Evolutionary conservation across 2,329 filamentous ascomycete species (phyloP).

Genomic region (Aspergillus alliaceus): DNA sequence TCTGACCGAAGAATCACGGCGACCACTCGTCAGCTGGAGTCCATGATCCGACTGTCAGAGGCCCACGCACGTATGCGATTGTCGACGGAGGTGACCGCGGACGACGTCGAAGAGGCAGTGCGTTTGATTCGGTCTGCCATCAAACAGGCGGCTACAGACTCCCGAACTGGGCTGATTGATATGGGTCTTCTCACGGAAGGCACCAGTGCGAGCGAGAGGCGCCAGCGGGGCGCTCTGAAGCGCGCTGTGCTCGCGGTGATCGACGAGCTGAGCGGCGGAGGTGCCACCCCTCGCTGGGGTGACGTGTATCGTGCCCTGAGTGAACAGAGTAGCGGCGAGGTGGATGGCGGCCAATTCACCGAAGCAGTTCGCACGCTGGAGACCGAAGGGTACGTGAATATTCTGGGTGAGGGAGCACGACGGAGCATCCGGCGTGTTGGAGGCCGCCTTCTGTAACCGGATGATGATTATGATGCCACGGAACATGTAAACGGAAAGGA

Average conservation of each 20-base stretch:
- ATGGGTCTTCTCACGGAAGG: slow-evolving; percentile 95
- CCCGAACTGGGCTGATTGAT: slow-evolving; percentile 87
- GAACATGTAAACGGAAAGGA: slow-evolving; percentile 23
- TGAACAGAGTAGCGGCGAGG: slow-evolving; percentile 66
- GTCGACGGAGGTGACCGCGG: slow-evolving; percentile 68
- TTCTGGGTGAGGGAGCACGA: slow-evolving; percentile 81
- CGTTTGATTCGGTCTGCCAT: slow-evolving; percentile 90
- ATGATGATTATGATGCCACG: slow-evolving; percentile 32
- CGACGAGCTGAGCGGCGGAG: slow-evolving; percentile 73
- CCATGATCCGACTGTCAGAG: slow-evolving; percentile 95
- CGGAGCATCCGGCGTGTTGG: slow-evolving; percentile 77
- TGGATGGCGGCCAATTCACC: slow-evolving; percentile 78
- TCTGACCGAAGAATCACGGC: slow-evolving; percentile 96
- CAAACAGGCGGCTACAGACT: slow-evolving; percentile 95
- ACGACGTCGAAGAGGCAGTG: slow-evolving; percentile 86
- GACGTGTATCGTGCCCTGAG: slow-evolving; percentile 73
- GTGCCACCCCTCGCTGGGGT: slow-evolving; percentile 69
- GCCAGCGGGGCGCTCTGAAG: slow-evolving; percentile 81
- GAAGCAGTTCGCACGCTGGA: slow-evolving; percentile 80
- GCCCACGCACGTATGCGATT: slow-evolving; percentile 98
- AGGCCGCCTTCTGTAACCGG: slow-evolving; percentile 33
- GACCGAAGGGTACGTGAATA: slow-evolving; percentile 77
- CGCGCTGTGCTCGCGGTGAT: slow-evolving; percentile 70
- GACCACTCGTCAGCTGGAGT: slow-evolving; percentile 93
- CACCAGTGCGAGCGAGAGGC: slow-evolving; percentile 83